These are phyloP conservation scores for Insectozyma bohioensis DNA, from an alignment of 1,139 yeast species.

Conservation along the genomic window DNA sequence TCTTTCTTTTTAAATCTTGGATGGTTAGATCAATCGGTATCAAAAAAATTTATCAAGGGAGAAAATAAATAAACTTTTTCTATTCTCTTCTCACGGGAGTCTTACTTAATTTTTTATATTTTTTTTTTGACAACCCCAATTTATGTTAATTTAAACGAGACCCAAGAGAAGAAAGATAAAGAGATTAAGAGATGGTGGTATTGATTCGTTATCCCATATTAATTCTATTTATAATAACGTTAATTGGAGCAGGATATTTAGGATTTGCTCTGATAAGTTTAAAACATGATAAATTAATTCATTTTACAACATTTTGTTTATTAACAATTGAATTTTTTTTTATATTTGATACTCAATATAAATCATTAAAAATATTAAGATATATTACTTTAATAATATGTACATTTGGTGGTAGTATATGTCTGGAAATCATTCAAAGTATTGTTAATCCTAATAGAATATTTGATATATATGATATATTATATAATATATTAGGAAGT, in stretches of 20 bases:
- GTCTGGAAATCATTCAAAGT: slow-evolving; percentile 53
- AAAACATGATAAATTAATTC: slow-evolving; percentile 54
- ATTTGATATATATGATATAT: slow-evolving; percentile 51
- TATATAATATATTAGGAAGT: slow-evolving; percentile 42
- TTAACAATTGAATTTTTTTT: slow-evolving; percentile 57
- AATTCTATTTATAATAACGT: slow-evolving; percentile 22
- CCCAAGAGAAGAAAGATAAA: not conserved
- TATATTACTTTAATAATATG: slow-evolving; percentile 45
- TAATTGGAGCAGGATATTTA: slow-evolving; percentile 38
- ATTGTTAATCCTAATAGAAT: slow-evolving; percentile 44
- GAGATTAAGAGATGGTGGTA: slow-evolving; percentile 4
- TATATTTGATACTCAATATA: slow-evolving; percentile 43
- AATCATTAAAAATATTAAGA: slow-evolving; percentile 36
- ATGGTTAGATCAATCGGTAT: too few relatives aligned
- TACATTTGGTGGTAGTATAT: slow-evolving; percentile 45
- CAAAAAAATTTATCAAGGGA: too few relatives aligned
- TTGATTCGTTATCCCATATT: slow-evolving; percentile 9
- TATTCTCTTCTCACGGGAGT: too few relatives aligned
- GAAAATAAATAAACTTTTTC: too few relatives aligned
- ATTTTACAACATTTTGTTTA: slow-evolving; percentile 48
- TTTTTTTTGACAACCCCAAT: too few relatives aligned
- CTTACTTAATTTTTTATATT: too few relatives aligned
- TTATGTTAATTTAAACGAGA: too few relatives aligned
- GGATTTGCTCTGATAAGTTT: slow-evolving; percentile 54
- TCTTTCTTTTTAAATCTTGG: too few relatives aligned